Conservation (phyloP, 2,329 filamentous ascomycete species). For the Aspergillus transmontanensis region DNA sequence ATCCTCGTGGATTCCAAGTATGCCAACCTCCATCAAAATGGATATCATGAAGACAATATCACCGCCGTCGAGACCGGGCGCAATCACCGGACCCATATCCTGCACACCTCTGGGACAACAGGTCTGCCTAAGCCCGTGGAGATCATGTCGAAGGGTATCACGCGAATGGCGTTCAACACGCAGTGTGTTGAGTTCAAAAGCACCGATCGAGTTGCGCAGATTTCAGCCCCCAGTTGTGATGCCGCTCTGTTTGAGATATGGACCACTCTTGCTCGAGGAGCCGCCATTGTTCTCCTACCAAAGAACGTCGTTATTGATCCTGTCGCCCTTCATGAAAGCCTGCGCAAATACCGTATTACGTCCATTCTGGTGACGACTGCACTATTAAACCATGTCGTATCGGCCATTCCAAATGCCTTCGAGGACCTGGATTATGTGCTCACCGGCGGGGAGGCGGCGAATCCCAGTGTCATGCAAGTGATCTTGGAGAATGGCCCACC, state of each 20-base stretch:
- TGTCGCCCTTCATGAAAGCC: neutral
- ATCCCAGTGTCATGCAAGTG: neutral
- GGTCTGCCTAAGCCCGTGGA: conserved; percentile 2
- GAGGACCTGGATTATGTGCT: neutral
- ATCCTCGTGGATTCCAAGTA: neutral
- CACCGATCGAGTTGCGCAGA: neutral
- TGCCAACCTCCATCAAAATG: neutral
- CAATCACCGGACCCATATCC: neutral
- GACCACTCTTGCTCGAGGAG: neutral
- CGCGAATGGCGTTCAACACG: neutral
- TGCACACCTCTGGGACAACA: conserved; percentile 3
- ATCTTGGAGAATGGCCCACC: neutral
- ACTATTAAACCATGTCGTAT: neutral
- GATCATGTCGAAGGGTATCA: neutral
- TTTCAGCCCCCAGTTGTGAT: neutral
- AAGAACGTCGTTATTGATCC: neutral
- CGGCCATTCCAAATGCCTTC: neutral
- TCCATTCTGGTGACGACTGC: neutral
- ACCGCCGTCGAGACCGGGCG: neutral
- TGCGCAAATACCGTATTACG: neutral
- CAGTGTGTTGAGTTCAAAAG: neutral
- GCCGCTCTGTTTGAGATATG: conserved; percentile 4
- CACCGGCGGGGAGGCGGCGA: neutral
- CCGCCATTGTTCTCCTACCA: neutral
- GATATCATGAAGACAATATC: neutral